Evolutionary conservation across 768 basidiomycete genomes (phyloP), one percentile per base, ranked within the genome.

Genomic region (Xerocomus spinulosus): DNA sequence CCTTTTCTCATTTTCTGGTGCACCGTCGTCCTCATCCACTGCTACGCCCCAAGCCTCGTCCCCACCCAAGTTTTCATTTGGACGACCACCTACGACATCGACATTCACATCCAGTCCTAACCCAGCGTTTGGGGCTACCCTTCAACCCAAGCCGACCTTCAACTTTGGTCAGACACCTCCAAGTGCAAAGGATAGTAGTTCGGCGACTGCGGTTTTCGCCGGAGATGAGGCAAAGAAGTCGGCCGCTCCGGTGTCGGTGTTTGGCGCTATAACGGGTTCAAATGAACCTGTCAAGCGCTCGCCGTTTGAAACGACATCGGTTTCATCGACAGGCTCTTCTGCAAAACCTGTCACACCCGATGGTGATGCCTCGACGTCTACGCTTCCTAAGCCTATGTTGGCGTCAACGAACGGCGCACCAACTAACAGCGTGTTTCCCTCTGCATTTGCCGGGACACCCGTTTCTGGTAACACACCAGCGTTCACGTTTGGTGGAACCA

Each of bases 21-120:
- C 49, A 50, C 13, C 57, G 7, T 36, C 57, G n/a, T 29, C 47
- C 5, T n/a, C 42, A 23, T 38, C 52, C 5, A 17, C 38, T 48
- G 13, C 40, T 36, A 21, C 44, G 48, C 42, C 24, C 20, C 24
- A 50, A 12, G 21, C 47, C 28, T 18, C 55, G 14, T 41, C 59
- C 3, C 35, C 32, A 33, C 53, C 61, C 18, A 57, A 56, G 26
- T 66, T 66, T 42, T 55, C 58, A 13, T 67, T 67, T 20, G 64
- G 52, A n/a, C 58, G 54, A 25, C 44, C 48, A 13, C 33, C 57
- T 23, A 32, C 38, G 15, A 26, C 46, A 30, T 46, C 56, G 3
- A 34, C 42, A 17, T 43, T 48, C 8, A 17, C 39, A 2, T 44
- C 57, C 13, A 24, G 36, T 5, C 26, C 51, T 24, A 42, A 52